These are phyloP conservation scores for Dichotomocladium elegans DNA, from an alignment of 371 early-diverging fungal genomes.

Conservation along the genomic window DNA sequence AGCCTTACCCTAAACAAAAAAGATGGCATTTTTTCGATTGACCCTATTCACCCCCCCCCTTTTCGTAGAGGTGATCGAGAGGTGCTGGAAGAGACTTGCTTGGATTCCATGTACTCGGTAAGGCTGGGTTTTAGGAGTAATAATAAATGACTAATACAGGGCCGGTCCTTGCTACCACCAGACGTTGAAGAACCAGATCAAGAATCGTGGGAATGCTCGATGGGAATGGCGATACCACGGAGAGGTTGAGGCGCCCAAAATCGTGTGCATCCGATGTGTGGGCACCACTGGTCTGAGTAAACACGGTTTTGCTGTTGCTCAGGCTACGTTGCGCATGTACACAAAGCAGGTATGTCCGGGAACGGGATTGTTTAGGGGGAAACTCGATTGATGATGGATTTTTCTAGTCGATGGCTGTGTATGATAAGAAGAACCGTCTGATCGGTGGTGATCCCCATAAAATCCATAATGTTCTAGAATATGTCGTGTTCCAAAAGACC, in stretches of 20 bases:
- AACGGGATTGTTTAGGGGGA: not conserved
- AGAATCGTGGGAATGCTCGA: slow-evolving; percentile 50
- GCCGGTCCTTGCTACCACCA: too few species aligned
- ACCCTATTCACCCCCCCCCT: too few species aligned
- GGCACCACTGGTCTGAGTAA: slow-evolving; percentile 42
- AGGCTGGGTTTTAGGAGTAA: not conserved
- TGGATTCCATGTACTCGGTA: slow-evolving; percentile 61
- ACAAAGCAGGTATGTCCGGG: slow-evolving; percentile 53
- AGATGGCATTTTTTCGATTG: not conserved
- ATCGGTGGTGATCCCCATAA: slow-evolving; percentile 58
- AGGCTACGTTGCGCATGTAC: slow-evolving; percentile 65
- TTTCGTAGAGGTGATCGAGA: slow-evolving; percentile 61
- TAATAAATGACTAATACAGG: not conserved
- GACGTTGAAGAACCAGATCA: slow-evolving; percentile 66
- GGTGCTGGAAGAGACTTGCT: slow-evolving; percentile 57
- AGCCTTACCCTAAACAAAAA: not conserved
- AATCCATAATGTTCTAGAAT: slow-evolving; percentile 58
- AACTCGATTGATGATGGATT: not conserved
- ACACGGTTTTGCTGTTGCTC: slow-evolving; percentile 56
- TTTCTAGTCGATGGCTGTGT: slow-evolving; percentile 55
- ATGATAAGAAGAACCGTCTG: slow-evolving; percentile 53
- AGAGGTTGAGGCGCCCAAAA: slow-evolving; percentile 52
- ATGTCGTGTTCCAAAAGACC: slow-evolving; percentile 69
- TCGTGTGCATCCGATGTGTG: slow-evolving; percentile 62
- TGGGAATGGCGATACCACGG: slow-evolving; percentile 69